Percentiles rank a stretch among this genome's conserved stretches.
Conservation (phyloP, 805 yeast genomes). For the Myxozyma udenii region DNA sequence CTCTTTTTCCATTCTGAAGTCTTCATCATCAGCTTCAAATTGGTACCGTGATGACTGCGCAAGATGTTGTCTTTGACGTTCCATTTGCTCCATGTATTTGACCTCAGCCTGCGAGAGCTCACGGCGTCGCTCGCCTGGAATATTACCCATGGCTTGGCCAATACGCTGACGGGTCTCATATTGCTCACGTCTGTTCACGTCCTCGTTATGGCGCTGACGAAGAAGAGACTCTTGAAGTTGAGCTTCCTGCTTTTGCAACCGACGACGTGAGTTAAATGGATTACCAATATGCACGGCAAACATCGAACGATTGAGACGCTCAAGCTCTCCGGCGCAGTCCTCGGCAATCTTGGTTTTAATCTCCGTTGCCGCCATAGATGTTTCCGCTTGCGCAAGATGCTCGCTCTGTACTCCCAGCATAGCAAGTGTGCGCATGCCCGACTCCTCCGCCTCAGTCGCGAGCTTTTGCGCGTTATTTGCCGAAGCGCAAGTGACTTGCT, state of each 20-base stretch:
- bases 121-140: conserved; percentile 28
- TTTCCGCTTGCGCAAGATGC: conserved; percentile 73
- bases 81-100: conserved; percentile 38
- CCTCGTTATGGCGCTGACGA: conserved; percentile 60
- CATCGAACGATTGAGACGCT: conserved; percentile 73
- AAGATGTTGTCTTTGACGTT: conserved; percentile 51
- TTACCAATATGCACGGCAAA: conserved; percentile 76
- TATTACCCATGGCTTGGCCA: conserved; percentile 44
- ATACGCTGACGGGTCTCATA: conserved; percentile 66
- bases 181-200: conserved; percentile 56
- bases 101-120: conserved; percentile 20
- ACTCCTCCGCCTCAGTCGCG: conserved; percentile 68
- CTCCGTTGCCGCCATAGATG: conserved; percentile 68
- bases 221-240: conserved; percentile 58
- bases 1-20: conserved; percentile 87
- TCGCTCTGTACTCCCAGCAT: conserved; percentile 91
- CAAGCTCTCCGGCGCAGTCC: conserved; percentile 73
- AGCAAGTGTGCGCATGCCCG: conserved; percentile 80
- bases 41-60: conserved; percentile 65
- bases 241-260: conserved; percentile 71
- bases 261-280: conserved; percentile 81
- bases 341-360: conserved; percentile 80
- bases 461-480: conserved; percentile 76
- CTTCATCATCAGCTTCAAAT: conserved; percentile 87
- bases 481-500: conserved; percentile 80